Base-by-base conservation (phyloP, 2,329 filamentous ascomycete species). In the Trichocomaceae sp. region DNA sequence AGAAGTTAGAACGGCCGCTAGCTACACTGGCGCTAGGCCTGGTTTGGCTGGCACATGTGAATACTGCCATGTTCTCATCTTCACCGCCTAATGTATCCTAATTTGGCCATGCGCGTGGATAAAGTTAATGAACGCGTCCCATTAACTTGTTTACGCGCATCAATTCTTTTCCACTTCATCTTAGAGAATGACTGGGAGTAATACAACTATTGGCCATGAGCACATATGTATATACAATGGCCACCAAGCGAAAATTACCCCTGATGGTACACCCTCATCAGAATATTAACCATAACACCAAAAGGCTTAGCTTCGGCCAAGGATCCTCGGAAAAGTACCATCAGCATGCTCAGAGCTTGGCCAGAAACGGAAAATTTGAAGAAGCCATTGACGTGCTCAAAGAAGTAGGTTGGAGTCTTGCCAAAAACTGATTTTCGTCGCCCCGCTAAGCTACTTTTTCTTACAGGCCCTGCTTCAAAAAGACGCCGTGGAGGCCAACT, bases 321-420 rank as follows among this genome's bases (percentile, higher is more conserved):
- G 55, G 55, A 29, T 57, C 59, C 52, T 59, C 58, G 15, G 63
- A 63, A 47, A 58, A 56, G 17, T 59, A 68, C 44, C 72, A 76
- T 45, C 65, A 67, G 47, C 63, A 69, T 56, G 77, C 74, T 22
- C 72, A 74, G 54, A 63, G 68, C 31, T 66, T 72, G 33, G 79
- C 77, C 60, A 70, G 71, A 31, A 63, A 68, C 22, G 69, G 72
- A 50, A 69, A 77, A 46, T 77, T 74, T 56, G 54, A 64, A 23
- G 69, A 67, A 48, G 77, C 77, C 4, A 57, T 79, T 22, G 62
- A 72, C 35, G 69, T 66, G 20, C 75, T 76, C 56, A 66, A 64
- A 19, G 62, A 73, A 63, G 74, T 75, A 66, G 42, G 54, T 57
- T 50, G 45, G 17, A 31, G 2, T 17, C 3, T 17, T 22, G 39